Evolutionary conservation across 2,329 filamentous ascomycete genomes (phyloP).

Genomic region (Ascocoryne sarcoides): DNA sequence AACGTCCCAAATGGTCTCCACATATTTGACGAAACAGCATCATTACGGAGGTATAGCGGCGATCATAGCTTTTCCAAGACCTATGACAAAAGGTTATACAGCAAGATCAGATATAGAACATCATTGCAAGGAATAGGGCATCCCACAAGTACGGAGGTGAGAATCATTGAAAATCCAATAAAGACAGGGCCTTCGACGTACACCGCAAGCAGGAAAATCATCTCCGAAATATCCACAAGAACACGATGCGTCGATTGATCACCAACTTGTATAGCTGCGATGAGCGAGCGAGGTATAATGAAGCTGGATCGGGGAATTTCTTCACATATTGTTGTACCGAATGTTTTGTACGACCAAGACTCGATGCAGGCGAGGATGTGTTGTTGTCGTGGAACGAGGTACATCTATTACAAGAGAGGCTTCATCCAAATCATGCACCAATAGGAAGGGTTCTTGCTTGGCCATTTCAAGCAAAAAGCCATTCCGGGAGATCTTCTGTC

Average conservation of each 20-base stretch:
- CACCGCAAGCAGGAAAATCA: constrained; percentile 10
- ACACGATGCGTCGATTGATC: neutral
- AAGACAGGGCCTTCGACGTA: too few species aligned
- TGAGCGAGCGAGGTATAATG: neutral
- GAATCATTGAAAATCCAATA: too few species aligned
- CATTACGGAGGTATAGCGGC: too few species aligned
- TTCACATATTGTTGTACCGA: neutral
- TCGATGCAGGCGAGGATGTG: neutral
- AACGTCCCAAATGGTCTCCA: too few species aligned
- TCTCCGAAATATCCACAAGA: constrained; percentile 12
- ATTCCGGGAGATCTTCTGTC: constrained; percentile 19
- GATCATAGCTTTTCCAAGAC: too few species aligned
- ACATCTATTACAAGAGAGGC: constrained; percentile 5
- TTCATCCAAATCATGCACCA: constrained; percentile 11
- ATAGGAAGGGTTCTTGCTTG: neutral
- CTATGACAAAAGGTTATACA: too few species aligned
- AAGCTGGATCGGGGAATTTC: neutral
- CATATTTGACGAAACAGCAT: too few species aligned
- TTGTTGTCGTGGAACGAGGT: neutral
- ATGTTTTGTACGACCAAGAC: neutral
- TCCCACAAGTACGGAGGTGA: too few species aligned
- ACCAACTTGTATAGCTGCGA: neutral
- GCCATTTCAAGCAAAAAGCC: constrained; percentile 4
- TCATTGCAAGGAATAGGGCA: too few species aligned
- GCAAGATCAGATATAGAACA: too few species aligned